phyloP scores from a whole-genome alignment of 805 yeast species.

The Candida odintsovae region DNA sequence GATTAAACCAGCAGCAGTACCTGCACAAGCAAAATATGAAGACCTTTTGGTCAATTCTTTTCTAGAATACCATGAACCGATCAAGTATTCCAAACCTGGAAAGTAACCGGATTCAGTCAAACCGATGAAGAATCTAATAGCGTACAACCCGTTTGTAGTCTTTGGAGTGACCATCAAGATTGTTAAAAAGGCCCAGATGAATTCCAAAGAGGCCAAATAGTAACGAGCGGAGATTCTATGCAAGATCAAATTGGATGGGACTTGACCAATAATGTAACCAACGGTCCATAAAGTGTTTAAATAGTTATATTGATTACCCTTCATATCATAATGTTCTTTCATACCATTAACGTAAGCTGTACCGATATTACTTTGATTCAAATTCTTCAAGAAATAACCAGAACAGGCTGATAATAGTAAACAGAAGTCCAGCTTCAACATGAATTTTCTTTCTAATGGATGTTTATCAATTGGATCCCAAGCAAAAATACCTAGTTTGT shows the following conservation, averaged over 20 bases:
- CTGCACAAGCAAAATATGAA: conserved; percentile 29
- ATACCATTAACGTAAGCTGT: conserved; percentile 43
- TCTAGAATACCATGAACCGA: conserved; percentile 32
- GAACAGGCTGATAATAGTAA: conserved; percentile 35
- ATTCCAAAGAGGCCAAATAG: conserved; percentile 37
- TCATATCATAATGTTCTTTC: conserved; percentile 38
- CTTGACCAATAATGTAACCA: conserved; percentile 44
- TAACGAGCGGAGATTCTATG: conserved; percentile 37
- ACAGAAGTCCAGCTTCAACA: conserved; percentile 32
- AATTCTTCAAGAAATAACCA: conserved; percentile 40
- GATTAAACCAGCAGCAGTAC: conserved; percentile 30
- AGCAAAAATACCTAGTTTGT: conserved; percentile 4
- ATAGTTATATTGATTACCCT: conserved; percentile 38
- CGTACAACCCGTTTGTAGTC: conserved; percentile 25
- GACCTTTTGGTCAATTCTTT: conserved; percentile 33
- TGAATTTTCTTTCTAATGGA: conserved; percentile 27
- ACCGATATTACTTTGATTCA: conserved; percentile 36
- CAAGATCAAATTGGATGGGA: conserved; percentile 38
- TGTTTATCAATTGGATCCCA: conserved; percentile 11
- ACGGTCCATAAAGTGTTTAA: conserved; percentile 39
- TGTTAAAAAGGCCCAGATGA: conserved; percentile 39
- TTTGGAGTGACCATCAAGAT: conserved; percentile 27
- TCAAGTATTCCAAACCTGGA: conserved; percentile 42
- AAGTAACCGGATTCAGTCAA: conserved; percentile 41
- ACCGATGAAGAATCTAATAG: conserved; percentile 35